Evolutionary conservation across 768 basidiomycete genomes (phyloP).

Genomic region (Strobilomyces echinocephalus): DNA sequence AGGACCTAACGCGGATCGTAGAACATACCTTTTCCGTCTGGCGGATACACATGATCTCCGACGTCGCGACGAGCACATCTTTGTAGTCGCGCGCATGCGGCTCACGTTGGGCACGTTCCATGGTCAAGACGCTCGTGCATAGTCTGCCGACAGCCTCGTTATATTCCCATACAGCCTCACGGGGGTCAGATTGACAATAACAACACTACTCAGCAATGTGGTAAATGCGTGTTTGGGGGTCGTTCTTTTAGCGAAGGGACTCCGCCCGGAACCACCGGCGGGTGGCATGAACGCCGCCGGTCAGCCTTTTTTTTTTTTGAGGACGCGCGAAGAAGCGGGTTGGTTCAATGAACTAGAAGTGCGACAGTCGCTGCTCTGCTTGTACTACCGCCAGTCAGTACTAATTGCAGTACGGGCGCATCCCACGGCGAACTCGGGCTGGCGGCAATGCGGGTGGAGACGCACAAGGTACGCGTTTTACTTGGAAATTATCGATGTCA

Average conservation of each 20-base stretch:
- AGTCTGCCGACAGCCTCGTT: conserved; percentile 10
- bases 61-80: not conserved
- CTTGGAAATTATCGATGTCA: conserved; percentile 14
- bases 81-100: not conserved
- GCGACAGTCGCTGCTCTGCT: not conserved
- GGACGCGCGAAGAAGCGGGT: not conserved
- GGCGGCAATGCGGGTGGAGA: conserved; percentile 17
- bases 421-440: not conserved
- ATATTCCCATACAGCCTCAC: conserved; percentile 18
- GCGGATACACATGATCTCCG: conserved; percentile 14
- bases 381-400: conserved; percentile 2
- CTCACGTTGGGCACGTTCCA: conserved; percentile 5
- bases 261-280: conserved; percentile 5
- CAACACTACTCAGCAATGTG: conserved; percentile 8
- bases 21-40: conserved; percentile 15
- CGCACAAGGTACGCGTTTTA: conserved; percentile 15
- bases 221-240: conserved; percentile 16
- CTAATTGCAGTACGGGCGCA: conserved; percentile 10
- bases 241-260: conserved; percentile 14
- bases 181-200: not conserved
- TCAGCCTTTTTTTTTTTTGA: not conserved
- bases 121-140: conserved; percentile 1
- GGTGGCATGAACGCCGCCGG: conserved; percentile 1
- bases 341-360: not conserved
- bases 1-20: conserved; percentile 1